Percentiles rank a stretch among this genome's conserved stretches.
Conservation (phyloP, 192 early-diverging fungal species). For the Backusella sp. region DNA sequence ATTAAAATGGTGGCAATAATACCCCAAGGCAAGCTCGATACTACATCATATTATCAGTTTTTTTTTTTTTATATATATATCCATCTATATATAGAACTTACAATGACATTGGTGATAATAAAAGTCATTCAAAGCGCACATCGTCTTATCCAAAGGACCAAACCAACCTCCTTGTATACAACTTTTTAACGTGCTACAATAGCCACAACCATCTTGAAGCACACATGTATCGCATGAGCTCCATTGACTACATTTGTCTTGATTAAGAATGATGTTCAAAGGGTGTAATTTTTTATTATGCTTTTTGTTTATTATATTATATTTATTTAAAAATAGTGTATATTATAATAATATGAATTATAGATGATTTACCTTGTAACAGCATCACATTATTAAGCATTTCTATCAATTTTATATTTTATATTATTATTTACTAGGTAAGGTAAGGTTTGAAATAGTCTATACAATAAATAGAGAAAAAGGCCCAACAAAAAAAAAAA, state of each 20-base stretch:
- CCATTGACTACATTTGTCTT: slow-evolving; percentile 6
- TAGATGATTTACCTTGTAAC: neutral
- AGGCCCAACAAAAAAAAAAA: too few relatives aligned
- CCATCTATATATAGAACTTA: neutral
- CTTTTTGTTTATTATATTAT: neutral
- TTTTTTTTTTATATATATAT: neutral
- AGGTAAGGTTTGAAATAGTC: too few relatives aligned
- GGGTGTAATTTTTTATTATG: neutral
- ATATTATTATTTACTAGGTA: neutral
- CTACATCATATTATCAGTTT: neutral
- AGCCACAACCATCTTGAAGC: slow-evolving; percentile 17
- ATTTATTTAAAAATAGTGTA: neutral
- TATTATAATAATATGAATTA: neutral
- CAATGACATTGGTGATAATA: slow-evolving; percentile 19
- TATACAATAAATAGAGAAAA: too few relatives aligned
- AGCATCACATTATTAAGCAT: neutral
- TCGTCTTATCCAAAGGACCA: slow-evolving; percentile 5
- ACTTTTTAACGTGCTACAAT: slow-evolving; percentile 1
- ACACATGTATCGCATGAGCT: neutral
- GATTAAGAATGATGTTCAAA: neutral
- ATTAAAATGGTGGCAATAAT: neutral
- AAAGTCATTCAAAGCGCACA: slow-evolving; percentile 6
- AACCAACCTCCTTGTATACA: slow-evolving; percentile 13
- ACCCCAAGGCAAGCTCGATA: slow-evolving; percentile 7
- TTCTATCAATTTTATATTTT: neutral